These are phyloP conservation scores for Gonium pectorale DNA, from an alignment of 139 green algal genomes.

Conservation along the genomic window DNA sequence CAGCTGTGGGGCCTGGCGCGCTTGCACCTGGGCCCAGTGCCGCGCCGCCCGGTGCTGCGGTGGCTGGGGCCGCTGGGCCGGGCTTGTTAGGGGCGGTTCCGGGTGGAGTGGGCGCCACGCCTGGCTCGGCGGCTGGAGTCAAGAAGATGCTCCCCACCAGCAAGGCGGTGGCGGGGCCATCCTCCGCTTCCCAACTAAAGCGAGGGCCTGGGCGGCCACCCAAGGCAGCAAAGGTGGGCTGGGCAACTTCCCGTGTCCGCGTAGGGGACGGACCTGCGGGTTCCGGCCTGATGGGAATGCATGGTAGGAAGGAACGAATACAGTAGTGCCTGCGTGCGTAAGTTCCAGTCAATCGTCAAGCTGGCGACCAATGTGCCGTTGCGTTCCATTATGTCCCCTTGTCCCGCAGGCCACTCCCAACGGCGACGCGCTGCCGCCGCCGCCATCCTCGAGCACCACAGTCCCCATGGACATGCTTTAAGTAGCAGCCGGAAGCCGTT, in stretches of 20 bases:
- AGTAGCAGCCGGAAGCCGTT: no score
- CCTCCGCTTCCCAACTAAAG: slow-evolving; percentile 21
- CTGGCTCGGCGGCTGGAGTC: not conserved
- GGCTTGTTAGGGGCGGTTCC: not conserved
- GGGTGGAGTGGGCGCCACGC: not conserved
- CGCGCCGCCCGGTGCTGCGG: not conserved
- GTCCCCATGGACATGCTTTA: slow-evolving; percentile 39
- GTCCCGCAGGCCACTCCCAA: not conserved
- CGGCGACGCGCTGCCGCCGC: slow-evolving; percentile 1
- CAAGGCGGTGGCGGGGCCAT: slow-evolving; percentile 27
- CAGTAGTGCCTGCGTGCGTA: no score
- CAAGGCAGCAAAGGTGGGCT: slow-evolving; percentile 27
- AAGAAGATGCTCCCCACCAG: slow-evolving; percentile 34
- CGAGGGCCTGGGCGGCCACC: slow-evolving; percentile 18
- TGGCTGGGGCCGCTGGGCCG: not conserved
- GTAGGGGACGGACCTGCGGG: no score
- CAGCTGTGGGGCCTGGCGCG: not conserved
- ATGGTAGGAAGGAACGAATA: no score
- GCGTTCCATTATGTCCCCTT: no score
- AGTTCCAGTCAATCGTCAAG: no score
- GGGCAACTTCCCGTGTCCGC: no score
- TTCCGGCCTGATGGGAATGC: no score
- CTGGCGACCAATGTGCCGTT: no score
- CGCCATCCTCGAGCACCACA: slow-evolving; percentile 24
- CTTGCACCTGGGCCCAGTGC: not conserved